These are phyloP conservation scores for Symbiodinium natans DNA, from an alignment of 73 alveolate genomes.

Conservation along the genomic window DNA sequence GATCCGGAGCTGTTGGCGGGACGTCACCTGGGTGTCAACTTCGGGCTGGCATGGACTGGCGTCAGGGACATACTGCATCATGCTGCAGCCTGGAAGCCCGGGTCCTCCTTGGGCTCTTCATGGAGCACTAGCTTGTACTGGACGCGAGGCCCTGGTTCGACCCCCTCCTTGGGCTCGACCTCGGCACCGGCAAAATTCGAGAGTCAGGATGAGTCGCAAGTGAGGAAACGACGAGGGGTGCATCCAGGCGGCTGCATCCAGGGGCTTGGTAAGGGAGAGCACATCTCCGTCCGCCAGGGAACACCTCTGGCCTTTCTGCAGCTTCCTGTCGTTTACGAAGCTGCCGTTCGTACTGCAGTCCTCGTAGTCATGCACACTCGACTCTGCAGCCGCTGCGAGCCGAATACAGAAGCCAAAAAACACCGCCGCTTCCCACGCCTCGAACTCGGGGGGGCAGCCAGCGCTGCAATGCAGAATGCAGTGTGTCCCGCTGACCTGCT, in stretches of 20 bases:
- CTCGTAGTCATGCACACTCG: not conserved
- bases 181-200: not conserved
- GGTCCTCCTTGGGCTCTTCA: slow-evolving; percentile 29
- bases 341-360: slow-evolving; percentile 93
- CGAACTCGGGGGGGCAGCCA: slow-evolving; percentile 59
- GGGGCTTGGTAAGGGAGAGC: slow-evolving; percentile 58
- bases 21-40: slow-evolving; percentile 37
- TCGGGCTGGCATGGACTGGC: too few relatives aligned
- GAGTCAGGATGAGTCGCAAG: too few relatives aligned
- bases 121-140: slow-evolving; percentile 79
- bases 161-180: slow-evolving; percentile 36
- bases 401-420: not conserved
- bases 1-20: slow-evolving; percentile 79
- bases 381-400: not conserved
- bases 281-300: slow-evolving; percentile 46
- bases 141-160: slow-evolving; percentile 61
- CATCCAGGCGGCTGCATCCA: slow-evolving; percentile 18
- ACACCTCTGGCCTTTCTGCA: slow-evolving; percentile 65
- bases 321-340: slow-evolving; percentile 41
- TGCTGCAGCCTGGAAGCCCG: not conserved
- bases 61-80: too few relatives aligned
- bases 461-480: slow-evolving; percentile 79
- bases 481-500: slow-evolving; percentile 74
- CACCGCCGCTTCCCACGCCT: not conserved
- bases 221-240: too few relatives aligned